Evolutionary conservation across 345 rosid species (phyloP).

Genomic region (Salix purpurea): DNA sequence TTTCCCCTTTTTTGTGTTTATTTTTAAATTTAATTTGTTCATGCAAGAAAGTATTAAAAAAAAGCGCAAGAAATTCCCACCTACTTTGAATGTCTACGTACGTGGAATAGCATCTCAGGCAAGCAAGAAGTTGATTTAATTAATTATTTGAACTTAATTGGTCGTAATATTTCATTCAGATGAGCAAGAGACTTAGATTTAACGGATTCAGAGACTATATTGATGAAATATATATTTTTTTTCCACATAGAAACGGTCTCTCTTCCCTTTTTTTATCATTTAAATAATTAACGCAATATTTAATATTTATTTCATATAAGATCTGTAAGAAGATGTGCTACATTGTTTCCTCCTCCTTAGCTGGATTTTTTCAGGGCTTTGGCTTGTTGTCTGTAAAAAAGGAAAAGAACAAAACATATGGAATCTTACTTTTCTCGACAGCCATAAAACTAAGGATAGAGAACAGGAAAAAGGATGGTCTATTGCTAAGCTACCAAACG

Average conservation of each 20-base stretch:
- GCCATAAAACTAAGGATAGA: slow-evolving; percentile 16
- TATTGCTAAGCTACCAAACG: slow-evolving; percentile 1
- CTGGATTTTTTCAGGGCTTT: slow-evolving; percentile 19
- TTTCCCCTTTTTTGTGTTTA: no score
- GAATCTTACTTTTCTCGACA: slow-evolving; percentile 49
- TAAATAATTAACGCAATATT: not conserved
- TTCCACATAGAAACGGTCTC: not conserved
- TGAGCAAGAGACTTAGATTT: not conserved
- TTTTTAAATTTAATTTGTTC: not conserved
- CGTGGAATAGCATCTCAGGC: not conserved
- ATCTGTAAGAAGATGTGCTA: not conserved
- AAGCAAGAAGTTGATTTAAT: not conserved
- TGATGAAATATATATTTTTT: not conserved
- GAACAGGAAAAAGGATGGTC: not conserved
- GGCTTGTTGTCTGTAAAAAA: slow-evolving; percentile 48
- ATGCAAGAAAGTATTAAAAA: not conserved
- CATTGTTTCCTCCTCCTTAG: not conserved
- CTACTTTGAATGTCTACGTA: not conserved
- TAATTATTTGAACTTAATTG: not conserved
- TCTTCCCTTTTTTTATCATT: no score
- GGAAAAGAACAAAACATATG: slow-evolving; percentile 61
- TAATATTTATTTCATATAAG: not conserved
- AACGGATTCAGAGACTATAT: not conserved
- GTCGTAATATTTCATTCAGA: not conserved
- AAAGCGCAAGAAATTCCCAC: not conserved